Evolutionary conservation across 768 basidiomycete genomes (phyloP).

Genomic region (Goffeauzyma gilvescens): DNA sequence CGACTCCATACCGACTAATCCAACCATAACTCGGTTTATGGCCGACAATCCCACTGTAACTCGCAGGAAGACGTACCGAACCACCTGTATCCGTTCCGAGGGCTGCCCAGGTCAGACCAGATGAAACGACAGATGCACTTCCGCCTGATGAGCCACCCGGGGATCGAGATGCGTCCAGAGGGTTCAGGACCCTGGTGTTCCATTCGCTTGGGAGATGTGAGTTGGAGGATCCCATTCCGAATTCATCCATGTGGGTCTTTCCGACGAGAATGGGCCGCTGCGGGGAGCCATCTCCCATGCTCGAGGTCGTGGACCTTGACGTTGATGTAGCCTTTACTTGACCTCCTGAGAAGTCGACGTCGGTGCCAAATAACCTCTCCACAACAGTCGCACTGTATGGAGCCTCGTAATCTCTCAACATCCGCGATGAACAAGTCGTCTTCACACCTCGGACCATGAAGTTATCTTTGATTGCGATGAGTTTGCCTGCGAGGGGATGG

Average conservation of each 20-base stretch:
- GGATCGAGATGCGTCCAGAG: slow-evolving; percentile 42
- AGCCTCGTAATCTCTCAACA: slow-evolving; percentile 43
- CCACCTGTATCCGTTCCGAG: slow-evolving; percentile 90
- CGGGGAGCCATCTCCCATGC: slow-evolving; percentile 47
- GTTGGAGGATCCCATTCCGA: slow-evolving; percentile 89
- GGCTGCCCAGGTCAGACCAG: slow-evolving; percentile 62
- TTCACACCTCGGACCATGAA: slow-evolving; percentile 51
- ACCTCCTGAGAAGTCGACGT: slow-evolving; percentile 37
- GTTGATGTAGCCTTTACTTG: slow-evolving; percentile 60
- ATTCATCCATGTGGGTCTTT: slow-evolving; percentile 92
- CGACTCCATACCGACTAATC: slow-evolving; percentile 63
- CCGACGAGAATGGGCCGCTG: slow-evolving; percentile 47
- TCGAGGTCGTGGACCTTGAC: slow-evolving; percentile 54
- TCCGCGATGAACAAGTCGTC: slow-evolving; percentile 59
- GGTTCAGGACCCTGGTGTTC: slow-evolving; percentile 67
- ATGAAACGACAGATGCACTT: slow-evolving; percentile 79
- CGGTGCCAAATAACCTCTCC: not conserved
- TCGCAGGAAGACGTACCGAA: slow-evolving; percentile 76
- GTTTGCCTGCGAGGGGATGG: too few relatives aligned
- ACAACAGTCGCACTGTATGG: not conserved
- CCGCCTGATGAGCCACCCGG: slow-evolving; percentile 92
- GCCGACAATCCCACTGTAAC: slow-evolving; percentile 80
- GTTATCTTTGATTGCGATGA: slow-evolving; percentile 66
- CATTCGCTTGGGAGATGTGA: slow-evolving; percentile 54
- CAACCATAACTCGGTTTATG: slow-evolving; percentile 86